A percentile compares a stretch with the other conserved stretches of the same genome.
These are phyloP conservation scores for Nakaseomyces bracarensis DNA, from an alignment of 1,139 yeast species.

Conservation along the genomic window DNA sequence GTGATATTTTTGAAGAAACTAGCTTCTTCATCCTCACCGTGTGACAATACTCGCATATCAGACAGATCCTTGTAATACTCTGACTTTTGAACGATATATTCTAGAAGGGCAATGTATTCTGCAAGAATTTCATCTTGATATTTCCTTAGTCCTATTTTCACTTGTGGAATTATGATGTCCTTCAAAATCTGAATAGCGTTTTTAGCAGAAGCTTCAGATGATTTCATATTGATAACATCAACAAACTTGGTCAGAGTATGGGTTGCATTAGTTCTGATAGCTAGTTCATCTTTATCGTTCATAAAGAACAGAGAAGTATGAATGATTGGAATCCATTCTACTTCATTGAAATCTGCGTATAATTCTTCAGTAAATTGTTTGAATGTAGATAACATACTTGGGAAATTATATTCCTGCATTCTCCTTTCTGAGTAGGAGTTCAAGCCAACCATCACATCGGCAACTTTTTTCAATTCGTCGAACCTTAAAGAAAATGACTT, in stretches of 20 bases:
- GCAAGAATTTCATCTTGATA: constrained; percentile 54
- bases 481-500: constrained; percentile 50
- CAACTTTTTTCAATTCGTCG: constrained; percentile 38
- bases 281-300: constrained; percentile 70
- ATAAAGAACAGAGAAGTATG: constrained; percentile 62
- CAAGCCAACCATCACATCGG: constrained; percentile 49
- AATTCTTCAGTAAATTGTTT: constrained; percentile 51
- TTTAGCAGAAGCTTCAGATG: constrained; percentile 33
- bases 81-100: constrained; percentile 50
- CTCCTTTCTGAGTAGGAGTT: constrained; percentile 60
- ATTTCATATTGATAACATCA: constrained; percentile 43
- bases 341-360: constrained; percentile 39
- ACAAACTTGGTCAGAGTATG: constrained; percentile 57
- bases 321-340: constrained; percentile 76
- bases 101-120: constrained; percentile 61
- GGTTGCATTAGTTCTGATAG: constrained; percentile 72
- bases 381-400: constrained; percentile 61
- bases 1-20: constrained; percentile 73
- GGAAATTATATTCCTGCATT: constrained; percentile 73
- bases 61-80: constrained; percentile 46
- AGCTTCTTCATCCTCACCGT: constrained; percentile 70
- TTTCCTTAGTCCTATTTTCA: constrained; percentile 63
- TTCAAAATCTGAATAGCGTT: constrained; percentile 42
- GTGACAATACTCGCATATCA: constrained; percentile 60
- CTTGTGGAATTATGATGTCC: constrained; percentile 52